Evolutionary conservation across 129 eudicot genomes (phyloP), one percentile per base, ranked within the genome.

Genomic region (Escallonia rubra): DNA sequence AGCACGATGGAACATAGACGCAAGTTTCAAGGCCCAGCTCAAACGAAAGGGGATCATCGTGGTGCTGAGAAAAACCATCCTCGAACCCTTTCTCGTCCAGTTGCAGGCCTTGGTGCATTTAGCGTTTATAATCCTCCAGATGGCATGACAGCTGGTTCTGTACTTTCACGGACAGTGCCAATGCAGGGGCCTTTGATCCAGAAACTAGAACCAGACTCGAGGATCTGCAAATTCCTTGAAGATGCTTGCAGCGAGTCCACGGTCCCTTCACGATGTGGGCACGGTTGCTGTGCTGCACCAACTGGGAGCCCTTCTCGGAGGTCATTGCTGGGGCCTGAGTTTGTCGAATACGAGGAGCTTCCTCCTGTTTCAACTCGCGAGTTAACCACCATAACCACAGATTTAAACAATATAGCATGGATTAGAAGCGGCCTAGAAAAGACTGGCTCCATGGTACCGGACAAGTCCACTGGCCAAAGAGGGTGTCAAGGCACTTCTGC

Each of bases 251-350:
- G 66, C 43, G 96, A 91, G 68, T 70, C 82, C 15, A 61, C 76
- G 57, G 61, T 87, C 62, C 95, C 95, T 48, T 50, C 70, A 44
- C 76, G 48, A 40, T 90, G 97, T 67, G 88, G 96, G 64, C 81
- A 90, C 76, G 95, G 96, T 71, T 90, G 96, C 62, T 86, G 83
- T 66, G 59, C 79, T 9, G 75, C 71, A 57, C 47, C 75, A 52
- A 65, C 51, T 57, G 57, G 34, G 65, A 47, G 62, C 47, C 8
- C 63, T 58, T 34, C 83, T 44, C 54, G 47, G 51, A 74, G 72
- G 16, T 87, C 93, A 3, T 66, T 91, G 68, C 57, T 83, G 68
- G 97, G 97, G 16, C 86, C 86, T 4, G 96, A 91, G 64, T 91
- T 91, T 43, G 76, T 87, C 46, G 95, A 86, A 7, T 86, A 84